Percentiles rank a stretch among this genome's conserved stretches.
Evolutionary conservation across 2,329 filamentous ascomycete genomes (phyloP).

Genomic region (Xylariaceae sp.): DNA sequence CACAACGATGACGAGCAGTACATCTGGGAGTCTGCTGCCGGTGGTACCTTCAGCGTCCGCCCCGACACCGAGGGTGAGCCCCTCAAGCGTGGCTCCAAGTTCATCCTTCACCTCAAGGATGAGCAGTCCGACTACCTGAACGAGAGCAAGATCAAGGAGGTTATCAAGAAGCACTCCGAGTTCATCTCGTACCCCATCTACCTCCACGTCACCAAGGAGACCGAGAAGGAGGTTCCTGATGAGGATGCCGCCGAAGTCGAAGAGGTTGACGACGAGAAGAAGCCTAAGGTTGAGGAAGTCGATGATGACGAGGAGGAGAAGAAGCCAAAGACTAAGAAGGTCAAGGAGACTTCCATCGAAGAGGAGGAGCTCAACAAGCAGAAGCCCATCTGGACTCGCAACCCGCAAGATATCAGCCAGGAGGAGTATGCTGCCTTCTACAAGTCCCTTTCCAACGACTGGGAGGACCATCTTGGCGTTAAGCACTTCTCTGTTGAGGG

Average conservation of each 20-base stretch:
- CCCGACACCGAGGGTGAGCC: constrained; percentile 87
- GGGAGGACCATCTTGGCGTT: constrained; percentile 98
- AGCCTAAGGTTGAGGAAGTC: constrained; percentile 92
- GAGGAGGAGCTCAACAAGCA: constrained; percentile 99
- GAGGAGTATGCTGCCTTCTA: constrained; percentile 99
- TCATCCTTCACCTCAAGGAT: constrained; percentile 98
- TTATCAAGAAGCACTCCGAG: constrained; percentile 99
- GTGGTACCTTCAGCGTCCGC: constrained; percentile 92
- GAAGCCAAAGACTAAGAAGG: constrained; percentile 97
- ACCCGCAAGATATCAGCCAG: constrained; percentile 87
- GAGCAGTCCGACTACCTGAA: constrained; percentile 98
- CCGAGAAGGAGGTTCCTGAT: constrained; percentile 96
- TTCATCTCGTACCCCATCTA: constrained; percentile 99
- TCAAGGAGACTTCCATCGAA: constrained; percentile 98
- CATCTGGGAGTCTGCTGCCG: constrained; percentile 96
- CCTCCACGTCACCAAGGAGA: constrained; percentile 99
- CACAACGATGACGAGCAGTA: constrained; percentile 99
- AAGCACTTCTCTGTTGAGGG: constrained; percentile 99
- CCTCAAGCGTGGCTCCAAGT: constrained; percentile 93
- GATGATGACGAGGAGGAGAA: constrained; percentile 83
- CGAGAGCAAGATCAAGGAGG: constrained; percentile 99
- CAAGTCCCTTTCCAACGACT: constrained; percentile 99
- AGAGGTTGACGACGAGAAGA: constrained; percentile 82
- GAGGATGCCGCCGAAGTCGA: constrained; percentile 78
- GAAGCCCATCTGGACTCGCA: constrained; percentile 99